phyloP scores from a whole-genome alignment of 495 filamentous ascomycete species.

The Penicillium coffeae region DNA sequence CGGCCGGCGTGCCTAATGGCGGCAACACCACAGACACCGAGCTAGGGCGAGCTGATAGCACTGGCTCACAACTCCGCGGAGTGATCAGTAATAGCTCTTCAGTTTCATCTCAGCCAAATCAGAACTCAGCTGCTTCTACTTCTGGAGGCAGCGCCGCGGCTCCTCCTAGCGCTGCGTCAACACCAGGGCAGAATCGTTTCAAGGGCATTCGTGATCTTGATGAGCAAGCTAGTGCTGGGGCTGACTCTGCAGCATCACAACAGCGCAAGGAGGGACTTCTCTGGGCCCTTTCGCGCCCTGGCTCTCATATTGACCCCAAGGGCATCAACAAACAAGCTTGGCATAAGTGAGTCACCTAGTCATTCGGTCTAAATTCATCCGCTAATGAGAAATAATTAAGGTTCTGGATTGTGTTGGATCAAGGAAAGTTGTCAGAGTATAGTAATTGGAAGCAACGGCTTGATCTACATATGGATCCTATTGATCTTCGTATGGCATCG shows the following conservation, averaged over 20 bases:
- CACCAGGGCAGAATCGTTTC: conserved; percentile 62
- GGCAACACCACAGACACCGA: conserved; percentile 55
- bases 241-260: conserved; percentile 44
- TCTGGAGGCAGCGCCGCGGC: conserved; percentile 22
- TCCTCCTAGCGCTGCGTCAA: conserved; percentile 30
- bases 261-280: conserved; percentile 87
- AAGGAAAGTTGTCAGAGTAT: conserved; percentile 94
- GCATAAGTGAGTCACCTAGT: conserved; percentile 81
- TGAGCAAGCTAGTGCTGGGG: conserved; percentile 59
- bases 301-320: conserved; percentile 91
- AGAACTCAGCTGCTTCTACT: conserved; percentile 30
- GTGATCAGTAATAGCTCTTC: conserved; percentile 47
- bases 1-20: conserved; percentile 33
- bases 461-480: conserved; percentile 96
- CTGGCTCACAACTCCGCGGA: conserved; percentile 58
- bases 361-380: not conserved
- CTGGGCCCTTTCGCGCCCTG: conserved; percentile 90
- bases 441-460: conserved; percentile 99
- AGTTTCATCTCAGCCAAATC: conserved; percentile 41
- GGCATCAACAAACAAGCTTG: conserved; percentile 94
- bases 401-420: conserved; percentile 97
- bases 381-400: conserved; percentile 36
- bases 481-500: conserved; percentile 94
- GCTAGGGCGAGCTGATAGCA: conserved; percentile 67
- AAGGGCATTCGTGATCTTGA: conserved; percentile 87